Percentiles rank a stretch among this genome's conserved stretches.
phyloP scores from a whole-genome alignment of 164 flowering plant genomes.

The Echeveria elegans region DNA sequence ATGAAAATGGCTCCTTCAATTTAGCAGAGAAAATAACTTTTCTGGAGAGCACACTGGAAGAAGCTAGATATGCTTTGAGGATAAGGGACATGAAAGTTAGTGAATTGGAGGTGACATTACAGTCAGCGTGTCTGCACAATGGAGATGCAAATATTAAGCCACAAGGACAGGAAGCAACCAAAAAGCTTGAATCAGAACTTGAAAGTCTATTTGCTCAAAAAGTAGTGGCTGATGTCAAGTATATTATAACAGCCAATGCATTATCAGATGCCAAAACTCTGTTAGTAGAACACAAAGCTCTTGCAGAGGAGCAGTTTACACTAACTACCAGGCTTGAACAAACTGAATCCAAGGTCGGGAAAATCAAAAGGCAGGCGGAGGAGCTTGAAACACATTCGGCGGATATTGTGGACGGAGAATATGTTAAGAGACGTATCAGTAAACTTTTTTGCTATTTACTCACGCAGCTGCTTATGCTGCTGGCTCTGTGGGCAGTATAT shows the following conservation, averaged over 20 bases:
- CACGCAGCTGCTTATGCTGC: constrained; percentile 34
- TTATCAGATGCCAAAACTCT: constrained; percentile 25
- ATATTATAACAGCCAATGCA: constrained; percentile 25
- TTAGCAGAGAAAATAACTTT: constrained; percentile 23
- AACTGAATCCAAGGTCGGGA: constrained; percentile 26
- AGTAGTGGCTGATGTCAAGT: constrained; percentile 65
- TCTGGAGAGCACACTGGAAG: constrained; percentile 41
- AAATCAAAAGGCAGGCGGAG: constrained; percentile 27
- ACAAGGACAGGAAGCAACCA: constrained; percentile 12
- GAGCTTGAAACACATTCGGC: constrained; percentile 23
- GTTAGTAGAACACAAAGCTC: constrained; percentile 22
- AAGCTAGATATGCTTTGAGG: constrained; percentile 19
- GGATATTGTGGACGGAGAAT: constrained; percentile 23
- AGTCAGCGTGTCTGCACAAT: constrained; percentile 13
- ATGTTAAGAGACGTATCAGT: constrained; percentile 28
- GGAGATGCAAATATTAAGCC: constrained; percentile 9
- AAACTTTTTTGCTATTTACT: constrained; percentile 26
- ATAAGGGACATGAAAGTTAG: constrained; percentile 31
- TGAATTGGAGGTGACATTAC: constrained; percentile 32
- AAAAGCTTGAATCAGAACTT: constrained; percentile 33
- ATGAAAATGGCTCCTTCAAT: constrained; percentile 17
- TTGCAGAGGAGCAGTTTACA: constrained; percentile 27
- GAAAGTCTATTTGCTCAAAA: constrained; percentile 38
- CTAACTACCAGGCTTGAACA: constrained; percentile 25
- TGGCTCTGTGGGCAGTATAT: constrained; percentile 27